Conservation (phyloP, 257 asterid species). For the Scutellaria minor region DNA sequence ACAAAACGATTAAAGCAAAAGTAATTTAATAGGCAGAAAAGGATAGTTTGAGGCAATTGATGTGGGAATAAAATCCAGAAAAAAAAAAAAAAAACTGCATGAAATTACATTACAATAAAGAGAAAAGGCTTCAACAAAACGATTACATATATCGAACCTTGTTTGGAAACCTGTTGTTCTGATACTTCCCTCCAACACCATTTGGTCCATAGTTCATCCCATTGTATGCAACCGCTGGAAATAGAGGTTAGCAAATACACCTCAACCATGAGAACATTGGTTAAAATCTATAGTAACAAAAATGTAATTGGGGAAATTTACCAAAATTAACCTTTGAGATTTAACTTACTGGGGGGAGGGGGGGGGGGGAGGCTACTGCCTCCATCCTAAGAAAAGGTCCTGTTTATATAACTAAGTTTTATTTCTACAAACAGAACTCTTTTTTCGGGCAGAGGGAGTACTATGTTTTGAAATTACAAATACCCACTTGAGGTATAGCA, state of each 20-base stretch:
- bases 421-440: too few species aligned
- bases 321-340: background rate
- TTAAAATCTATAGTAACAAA: background rate
- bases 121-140: constrained; percentile 9
- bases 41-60: background rate
- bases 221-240: constrained; percentile 50
- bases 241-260: constrained; percentile 25
- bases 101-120: background rate
- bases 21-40: constrained; percentile 5
- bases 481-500: background rate
- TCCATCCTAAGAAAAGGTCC: too few species aligned
- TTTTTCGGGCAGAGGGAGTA: background rate
- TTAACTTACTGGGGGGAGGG: background rate
- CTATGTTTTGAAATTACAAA: background rate
- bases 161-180: constrained; percentile 53
- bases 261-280: background rate
- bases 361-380: too few species aligned
- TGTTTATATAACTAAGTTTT: too few species aligned
- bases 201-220: constrained; percentile 66
- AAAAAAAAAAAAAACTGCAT: constrained; percentile 7
- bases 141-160: constrained; percentile 46
- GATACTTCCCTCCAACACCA: constrained; percentile 54
- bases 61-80: constrained; percentile 18
- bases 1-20: constrained; percentile 23
- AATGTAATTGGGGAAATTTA: background rate